phyloP scores from a whole-genome alignment of 257 asterid genomes.

The Anisodus tanguticus region DNA sequence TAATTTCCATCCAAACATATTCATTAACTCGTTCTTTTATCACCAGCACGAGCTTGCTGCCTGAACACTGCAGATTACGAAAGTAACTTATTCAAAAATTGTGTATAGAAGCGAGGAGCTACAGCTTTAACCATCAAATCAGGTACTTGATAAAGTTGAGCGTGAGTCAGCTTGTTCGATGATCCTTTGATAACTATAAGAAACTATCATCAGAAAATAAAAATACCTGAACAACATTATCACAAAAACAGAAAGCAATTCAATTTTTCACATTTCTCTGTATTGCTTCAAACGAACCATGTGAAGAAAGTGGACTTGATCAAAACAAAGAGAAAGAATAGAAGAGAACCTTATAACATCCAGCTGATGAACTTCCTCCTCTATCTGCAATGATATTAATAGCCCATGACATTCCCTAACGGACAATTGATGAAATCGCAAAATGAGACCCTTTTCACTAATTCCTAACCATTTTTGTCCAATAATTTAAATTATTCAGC shows the following conservation, averaged over 20 bases:
- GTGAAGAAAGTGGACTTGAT: neutral
- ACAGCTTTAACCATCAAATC: neutral
- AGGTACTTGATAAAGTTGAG: neutral
- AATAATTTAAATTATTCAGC: conserved; percentile 36
- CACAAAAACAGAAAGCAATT: neutral
- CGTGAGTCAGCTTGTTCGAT: neutral
- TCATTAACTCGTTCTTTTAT: neutral
- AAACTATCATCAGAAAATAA: neutral
- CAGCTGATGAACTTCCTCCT: conserved; percentile 6
- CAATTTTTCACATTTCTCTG: neutral
- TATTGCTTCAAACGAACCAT: neutral
- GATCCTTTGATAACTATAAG: neutral
- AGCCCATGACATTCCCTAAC: conserved; percentile 39
- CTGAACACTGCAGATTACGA: neutral
- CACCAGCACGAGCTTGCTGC: neutral
- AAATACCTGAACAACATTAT: conserved; percentile 1
- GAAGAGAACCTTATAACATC: neutral
- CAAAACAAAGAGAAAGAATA: neutral
- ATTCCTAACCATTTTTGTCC: conserved; percentile 38
- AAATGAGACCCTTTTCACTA: conserved; percentile 39
- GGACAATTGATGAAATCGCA: conserved; percentile 43
- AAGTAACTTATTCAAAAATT: neutral
- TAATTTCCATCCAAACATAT: neutral
- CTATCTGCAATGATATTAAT: neutral
- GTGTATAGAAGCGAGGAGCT: neutral